Base-by-base conservation (phyloP, 495 filamentous ascomycete species). In the Aspergillus wentii region DNA sequence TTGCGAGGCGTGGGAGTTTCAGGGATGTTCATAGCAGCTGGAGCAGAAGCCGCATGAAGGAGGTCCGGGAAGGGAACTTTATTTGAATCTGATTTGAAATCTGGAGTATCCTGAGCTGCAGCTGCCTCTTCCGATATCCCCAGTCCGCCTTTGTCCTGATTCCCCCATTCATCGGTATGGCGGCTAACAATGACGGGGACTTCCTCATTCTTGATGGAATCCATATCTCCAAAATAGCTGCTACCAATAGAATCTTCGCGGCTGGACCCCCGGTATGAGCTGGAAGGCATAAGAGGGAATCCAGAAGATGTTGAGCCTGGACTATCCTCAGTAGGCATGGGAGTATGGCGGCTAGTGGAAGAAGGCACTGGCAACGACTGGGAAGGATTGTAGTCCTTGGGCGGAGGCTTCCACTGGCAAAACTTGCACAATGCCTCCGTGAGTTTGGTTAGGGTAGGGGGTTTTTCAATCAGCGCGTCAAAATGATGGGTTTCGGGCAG, bases 401-500 rank as follows among this genome's bases (percentile, higher is more conserved):
- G 66, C 13, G 88, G 80, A 11, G 89, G 77, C 51, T 92, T 97
- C 92, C 92, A 98, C 52, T 89, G 80, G 54, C 92, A 98, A 35
- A 90, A 79, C 28, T 79, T 82, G 43, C 81, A 80, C 44, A 98
- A 64, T 3, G 88, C 85, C 39, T 97, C 88, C 0, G 81, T 87
- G 20, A 97, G 61, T 61, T 95, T 96, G 4, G 82, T 82, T 40
- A 84, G 72, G 6, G 90, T 97, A 13, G 94, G 89, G 8, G 92
- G 92, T 59, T 98, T 98, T 60, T 97, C 88, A 32, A 98, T 87
- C 33, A 97, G 73, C 8, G 83, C 82, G 52, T 95, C 88, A 49
- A 98, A 97, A 59, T 96, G 83, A 67, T 97, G 89, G 8, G 86
- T 86, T 40, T 88, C 87, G 23, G 86, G 88, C 14, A 98, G 74